phyloP scores from a whole-genome alignment of 495 filamentous ascomycete genomes.

The Hypomontagnella submonticulosa region DNA sequence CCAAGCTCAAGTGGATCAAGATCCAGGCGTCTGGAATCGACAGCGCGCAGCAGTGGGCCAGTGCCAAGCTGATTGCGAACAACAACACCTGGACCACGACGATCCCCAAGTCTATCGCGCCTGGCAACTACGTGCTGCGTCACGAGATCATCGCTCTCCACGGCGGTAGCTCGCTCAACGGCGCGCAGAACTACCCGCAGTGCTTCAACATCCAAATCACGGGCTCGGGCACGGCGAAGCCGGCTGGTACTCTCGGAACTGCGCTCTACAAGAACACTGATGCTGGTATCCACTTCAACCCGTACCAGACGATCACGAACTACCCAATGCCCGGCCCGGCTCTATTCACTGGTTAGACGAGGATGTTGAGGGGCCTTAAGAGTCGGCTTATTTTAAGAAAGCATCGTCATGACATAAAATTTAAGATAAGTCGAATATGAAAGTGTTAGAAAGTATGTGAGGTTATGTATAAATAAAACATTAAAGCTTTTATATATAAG shows the following conservation, averaged over 20 bases:
- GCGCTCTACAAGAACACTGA: slow-evolving; percentile 65
- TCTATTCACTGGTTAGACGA: slow-evolving; percentile 39
- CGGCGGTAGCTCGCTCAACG: slow-evolving; percentile 60
- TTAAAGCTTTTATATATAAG: too few species aligned
- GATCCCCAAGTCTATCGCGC: slow-evolving; percentile 66
- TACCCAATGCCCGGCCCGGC: slow-evolving; percentile 49
- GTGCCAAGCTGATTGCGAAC: slow-evolving; percentile 54
- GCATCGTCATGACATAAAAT: not conserved
- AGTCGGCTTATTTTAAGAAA: not conserved
- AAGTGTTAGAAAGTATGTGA: not conserved
- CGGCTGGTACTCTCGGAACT: slow-evolving; percentile 64
- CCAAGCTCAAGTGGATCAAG: slow-evolving; percentile 55
- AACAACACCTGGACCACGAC: slow-evolving; percentile 71
- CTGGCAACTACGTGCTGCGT: slow-evolving; percentile 74
- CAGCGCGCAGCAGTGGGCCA: slow-evolving; percentile 44
- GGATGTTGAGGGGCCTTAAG: not conserved
- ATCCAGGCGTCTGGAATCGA: slow-evolving; percentile 51
- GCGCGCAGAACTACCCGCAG: slow-evolving; percentile 75
- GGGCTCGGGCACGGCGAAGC: slow-evolving; percentile 66
- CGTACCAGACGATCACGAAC: slow-evolving; percentile 58
- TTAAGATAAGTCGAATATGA: not conserved
- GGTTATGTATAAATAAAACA: too few species aligned
- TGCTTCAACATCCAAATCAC: slow-evolving; percentile 74
- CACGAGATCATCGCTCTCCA: slow-evolving; percentile 77
- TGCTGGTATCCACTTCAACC: slow-evolving; percentile 66